Evolutionary conservation across 2,329 filamentous ascomycete genomes (phyloP).

Genomic region (Ceratocystis eucalypticola): DNA sequence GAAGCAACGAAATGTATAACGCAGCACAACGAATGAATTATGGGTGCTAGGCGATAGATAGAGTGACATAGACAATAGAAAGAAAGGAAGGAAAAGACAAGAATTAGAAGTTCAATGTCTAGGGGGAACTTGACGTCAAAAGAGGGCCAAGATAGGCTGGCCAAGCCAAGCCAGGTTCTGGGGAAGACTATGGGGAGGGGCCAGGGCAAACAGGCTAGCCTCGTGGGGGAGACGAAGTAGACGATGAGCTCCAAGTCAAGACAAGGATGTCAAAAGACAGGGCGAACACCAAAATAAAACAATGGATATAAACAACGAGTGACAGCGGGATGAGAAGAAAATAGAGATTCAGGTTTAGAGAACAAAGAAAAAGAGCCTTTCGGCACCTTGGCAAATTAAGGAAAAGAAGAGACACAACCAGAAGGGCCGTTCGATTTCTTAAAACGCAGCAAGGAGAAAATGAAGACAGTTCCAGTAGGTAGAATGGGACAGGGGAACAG

Average conservation of each 20-base stretch:
- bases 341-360: no score
- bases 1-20: not conserved
- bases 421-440: not conserved
- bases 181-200: not conserved
- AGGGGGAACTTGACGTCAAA: not conserved
- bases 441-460: not conserved
- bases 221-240: not conserved
- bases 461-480: not conserved
- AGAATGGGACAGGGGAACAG: not conserved
- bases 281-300: not conserved
- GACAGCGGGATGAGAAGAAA: not conserved
- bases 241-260: not conserved
- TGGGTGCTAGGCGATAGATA: not conserved
- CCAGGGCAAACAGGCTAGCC: not conserved
- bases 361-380: not conserved
- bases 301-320: not conserved
- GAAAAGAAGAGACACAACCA: not conserved
- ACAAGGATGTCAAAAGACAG: not conserved
- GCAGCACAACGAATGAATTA: not conserved
- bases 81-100: not conserved
- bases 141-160: not conserved
- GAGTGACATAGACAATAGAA: not conserved
- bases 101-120: not conserved
- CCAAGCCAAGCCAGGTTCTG: slow-evolving; percentile 1
- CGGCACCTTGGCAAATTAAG: not conserved